Base-by-base conservation (phyloP, 768 basidiomycete species). In the Russula sp. region DNA sequence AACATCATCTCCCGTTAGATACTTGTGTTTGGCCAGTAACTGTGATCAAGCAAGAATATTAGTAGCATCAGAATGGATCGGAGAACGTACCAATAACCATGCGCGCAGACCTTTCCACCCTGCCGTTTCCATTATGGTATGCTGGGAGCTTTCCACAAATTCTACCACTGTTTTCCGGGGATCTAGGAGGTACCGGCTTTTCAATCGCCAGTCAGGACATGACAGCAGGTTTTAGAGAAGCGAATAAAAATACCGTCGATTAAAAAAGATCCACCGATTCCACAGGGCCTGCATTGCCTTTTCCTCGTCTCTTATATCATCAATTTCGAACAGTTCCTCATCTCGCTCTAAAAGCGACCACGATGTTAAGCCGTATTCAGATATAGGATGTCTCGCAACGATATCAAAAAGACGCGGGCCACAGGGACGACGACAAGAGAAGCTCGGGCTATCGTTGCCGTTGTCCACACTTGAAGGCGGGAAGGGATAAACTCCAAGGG, bases 221-320 rank as follows among this genome's bases (percentile, higher is more conserved):
- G 32, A n/a, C 16, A 6, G 34, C 11, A 14, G 9, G 14, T 7
- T 41, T 13, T 13, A 14, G 41, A 20, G 13, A 43, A 45, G 2
- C 25, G 3, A 7, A 5, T 16, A 5, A 32, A 54, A 39, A 16
- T 16, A 63, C 62, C 62, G 62, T 63, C 81, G 73, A 67, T 87
- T 79, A 36, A 84, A 69, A 54, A 84, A 71, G 3, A 90, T 87
- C 88, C 88, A 91, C 55, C 90, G 70, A 13, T 76, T 82, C 89
- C 89, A 91, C 13, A 91, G 73, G 6, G 88, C 87, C 58, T 83
- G 81, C 76, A 92, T 86, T 7, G 90, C 83, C 70, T 91, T 92
- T 60, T 87, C 83, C 64, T 90, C 87, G 59, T 89, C 88, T 43
- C 76, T 76, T 11, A 90, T 75, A 67, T 90, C 84, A 62, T 88